Percentiles rank a stretch among this genome's conserved stretches.
phyloP scores from a whole-genome alignment of 2,329 filamentous ascomycete species.

The Ilyonectria mors-panacis region DNA sequence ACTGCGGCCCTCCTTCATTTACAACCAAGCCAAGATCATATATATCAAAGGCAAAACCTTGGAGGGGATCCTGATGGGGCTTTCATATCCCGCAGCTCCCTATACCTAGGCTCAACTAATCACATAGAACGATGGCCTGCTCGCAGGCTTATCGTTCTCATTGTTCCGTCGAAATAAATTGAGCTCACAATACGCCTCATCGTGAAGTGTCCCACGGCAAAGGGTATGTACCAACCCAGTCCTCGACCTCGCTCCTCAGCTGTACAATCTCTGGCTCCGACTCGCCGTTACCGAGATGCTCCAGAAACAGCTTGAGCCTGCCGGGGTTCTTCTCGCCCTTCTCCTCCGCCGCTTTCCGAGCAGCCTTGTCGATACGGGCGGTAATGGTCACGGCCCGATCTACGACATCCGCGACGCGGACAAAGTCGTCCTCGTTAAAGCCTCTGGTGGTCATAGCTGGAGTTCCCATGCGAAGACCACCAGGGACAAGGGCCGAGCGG shows the following conservation, averaged over 20 bases:
- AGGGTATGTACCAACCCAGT: constrained; percentile 83
- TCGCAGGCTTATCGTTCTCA: constrained; percentile 10
- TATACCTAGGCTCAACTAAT: constrained; percentile 1
- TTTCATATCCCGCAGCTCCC: constrained; percentile 4
- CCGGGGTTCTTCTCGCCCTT: constrained; percentile 76
- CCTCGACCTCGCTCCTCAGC: constrained; percentile 80
- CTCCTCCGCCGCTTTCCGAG: constrained; percentile 77
- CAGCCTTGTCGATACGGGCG: constrained; percentile 80
- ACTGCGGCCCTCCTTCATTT: not conserved
- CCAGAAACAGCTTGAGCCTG: constrained; percentile 77
- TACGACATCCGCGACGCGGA: constrained; percentile 86
- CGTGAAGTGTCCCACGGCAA: constrained; percentile 73
- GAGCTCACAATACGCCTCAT: constrained; percentile 34
- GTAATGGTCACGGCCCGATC: constrained; percentile 87
- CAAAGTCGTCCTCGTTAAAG: constrained; percentile 91
- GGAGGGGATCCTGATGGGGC: not conserved
- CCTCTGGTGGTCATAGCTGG: constrained; percentile 98
- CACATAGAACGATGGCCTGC: constrained; percentile 8
- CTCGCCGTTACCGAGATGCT: constrained; percentile 78
- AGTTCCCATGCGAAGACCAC: constrained; percentile 93
- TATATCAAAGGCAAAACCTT: not conserved
- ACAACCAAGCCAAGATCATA: not conserved
- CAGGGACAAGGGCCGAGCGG: constrained; percentile 92
- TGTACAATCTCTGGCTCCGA: constrained; percentile 80
- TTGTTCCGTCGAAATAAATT: not conserved